Percentiles rank a stretch among this genome's conserved stretches.
Conservation (phyloP, 208 protist genomes). For the Endotrypanum monterogeii region DNA sequence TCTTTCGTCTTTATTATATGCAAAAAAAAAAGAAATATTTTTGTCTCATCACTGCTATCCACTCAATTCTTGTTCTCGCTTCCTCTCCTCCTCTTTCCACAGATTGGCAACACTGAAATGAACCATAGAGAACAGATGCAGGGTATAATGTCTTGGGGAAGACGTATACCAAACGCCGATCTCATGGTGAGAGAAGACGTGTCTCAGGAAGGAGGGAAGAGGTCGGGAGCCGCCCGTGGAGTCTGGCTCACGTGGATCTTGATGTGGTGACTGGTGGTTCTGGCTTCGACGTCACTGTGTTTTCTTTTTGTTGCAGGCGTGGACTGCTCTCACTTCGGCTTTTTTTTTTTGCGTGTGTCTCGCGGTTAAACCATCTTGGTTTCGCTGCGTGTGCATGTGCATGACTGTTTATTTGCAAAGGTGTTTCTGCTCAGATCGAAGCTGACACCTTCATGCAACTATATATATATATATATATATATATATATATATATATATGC, state of each 20-base stretch:
- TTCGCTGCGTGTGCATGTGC: background rate
- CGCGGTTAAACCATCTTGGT: background rate
- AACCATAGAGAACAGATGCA: background rate
- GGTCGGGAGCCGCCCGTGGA: background rate
- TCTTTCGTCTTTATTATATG: background rate
- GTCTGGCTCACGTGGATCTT: background rate
- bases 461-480: too few species aligned
- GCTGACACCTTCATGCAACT: background rate
- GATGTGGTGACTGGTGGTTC: background rate
- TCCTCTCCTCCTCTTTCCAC: background rate
- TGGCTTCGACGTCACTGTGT: background rate
- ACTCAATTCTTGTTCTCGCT: background rate
- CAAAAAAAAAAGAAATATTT: background rate
- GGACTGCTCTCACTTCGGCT: background rate
- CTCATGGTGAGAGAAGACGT: too few species aligned
- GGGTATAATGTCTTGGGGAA: conserved; percentile 6
- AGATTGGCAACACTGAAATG: background rate
- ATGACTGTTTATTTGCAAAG: background rate
- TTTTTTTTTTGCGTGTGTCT: background rate
- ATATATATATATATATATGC: too few species aligned
- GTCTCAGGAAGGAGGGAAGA: too few species aligned
- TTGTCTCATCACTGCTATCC: background rate
- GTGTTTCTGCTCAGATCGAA: background rate
- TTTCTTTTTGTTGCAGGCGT: background rate
- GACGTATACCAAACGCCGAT: background rate